These are phyloP conservation scores for Cornus suecica DNA, from an alignment of 148 eudicot genomes.

Conservation along the genomic window DNA sequence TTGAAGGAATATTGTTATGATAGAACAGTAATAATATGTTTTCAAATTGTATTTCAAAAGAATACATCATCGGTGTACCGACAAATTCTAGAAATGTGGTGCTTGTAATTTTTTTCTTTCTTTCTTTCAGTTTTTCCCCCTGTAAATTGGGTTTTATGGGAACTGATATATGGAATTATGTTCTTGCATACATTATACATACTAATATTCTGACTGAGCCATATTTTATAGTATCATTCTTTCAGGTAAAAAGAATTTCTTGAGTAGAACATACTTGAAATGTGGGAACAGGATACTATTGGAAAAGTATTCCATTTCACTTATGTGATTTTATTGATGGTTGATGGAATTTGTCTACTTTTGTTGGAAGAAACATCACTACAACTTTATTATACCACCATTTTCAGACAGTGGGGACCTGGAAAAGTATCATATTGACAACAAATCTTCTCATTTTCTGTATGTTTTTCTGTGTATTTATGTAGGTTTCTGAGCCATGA, in stretches of 20 bases:
- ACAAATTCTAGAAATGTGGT: background rate
- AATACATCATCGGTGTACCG: background rate
- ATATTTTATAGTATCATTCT: too few species aligned
- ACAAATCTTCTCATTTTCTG: background rate
- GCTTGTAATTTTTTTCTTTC: background rate
- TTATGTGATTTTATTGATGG: background rate
- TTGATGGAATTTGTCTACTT: background rate
- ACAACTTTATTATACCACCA: background rate
- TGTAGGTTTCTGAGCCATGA: background rate
- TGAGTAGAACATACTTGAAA: background rate
- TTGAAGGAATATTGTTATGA: background rate
- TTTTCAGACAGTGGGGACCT: conserved; percentile 4
- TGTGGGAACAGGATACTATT: background rate
- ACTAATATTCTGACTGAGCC: too few species aligned
- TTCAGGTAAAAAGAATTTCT: background rate
- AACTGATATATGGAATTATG: too few species aligned
- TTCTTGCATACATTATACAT: too few species aligned
- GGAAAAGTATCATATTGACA: conserved; percentile 1
- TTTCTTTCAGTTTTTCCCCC: too few species aligned
- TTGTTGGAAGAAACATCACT: background rate
- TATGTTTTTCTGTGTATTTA: background rate
- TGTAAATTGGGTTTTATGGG: too few species aligned
- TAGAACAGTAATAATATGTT: too few species aligned
- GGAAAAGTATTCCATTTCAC: conserved; percentile 3
- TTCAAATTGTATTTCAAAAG: background rate